Conservation (phyloP, 2,329 filamentous ascomycete genomes). For the Lasiodiplodia theobromae region DNA sequence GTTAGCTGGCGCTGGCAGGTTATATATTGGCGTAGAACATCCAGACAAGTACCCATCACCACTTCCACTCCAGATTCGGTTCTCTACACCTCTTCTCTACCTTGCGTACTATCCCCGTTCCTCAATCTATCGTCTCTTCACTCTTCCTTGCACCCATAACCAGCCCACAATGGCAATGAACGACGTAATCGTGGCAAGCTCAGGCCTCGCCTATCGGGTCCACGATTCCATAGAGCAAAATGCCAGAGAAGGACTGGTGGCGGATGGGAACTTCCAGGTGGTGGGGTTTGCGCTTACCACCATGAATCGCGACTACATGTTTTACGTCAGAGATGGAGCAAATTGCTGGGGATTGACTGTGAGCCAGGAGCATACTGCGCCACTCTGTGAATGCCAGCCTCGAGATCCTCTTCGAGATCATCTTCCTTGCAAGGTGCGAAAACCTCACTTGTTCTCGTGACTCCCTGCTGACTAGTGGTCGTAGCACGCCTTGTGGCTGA, state of each 20-base stretch:
- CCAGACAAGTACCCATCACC: neutral
- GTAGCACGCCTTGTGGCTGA: conserved; percentile 49
- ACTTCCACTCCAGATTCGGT: neutral
- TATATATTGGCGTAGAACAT: conserved; percentile 11
- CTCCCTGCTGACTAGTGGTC: conserved; percentile 17
- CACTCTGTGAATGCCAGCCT: neutral
- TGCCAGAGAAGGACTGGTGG: neutral
- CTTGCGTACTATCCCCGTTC: neutral
- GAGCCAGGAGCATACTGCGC: neutral
- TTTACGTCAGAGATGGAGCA: neutral
- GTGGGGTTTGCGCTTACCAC: neutral
- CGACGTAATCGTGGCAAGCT: neutral
- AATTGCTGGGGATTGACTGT: neutral
- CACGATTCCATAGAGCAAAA: neutral
- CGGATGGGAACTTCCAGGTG: neutral
- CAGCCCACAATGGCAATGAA: neutral
- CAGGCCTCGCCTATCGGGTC: neutral
- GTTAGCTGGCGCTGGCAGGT: neutral
- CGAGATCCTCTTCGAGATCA: conserved; percentile 32
- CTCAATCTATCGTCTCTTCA: conserved; percentile 31
- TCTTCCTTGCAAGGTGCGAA: conserved; percentile 45
- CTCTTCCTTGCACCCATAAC: neutral
- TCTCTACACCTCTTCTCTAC: conserved; percentile 29
- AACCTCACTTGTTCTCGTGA: neutral
- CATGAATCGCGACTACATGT: neutral